Evolutionary conservation across 768 basidiomycete species (phyloP), one percentile per base, ranked within the genome.

Genomic region (Naganishia friedmannii): DNA sequence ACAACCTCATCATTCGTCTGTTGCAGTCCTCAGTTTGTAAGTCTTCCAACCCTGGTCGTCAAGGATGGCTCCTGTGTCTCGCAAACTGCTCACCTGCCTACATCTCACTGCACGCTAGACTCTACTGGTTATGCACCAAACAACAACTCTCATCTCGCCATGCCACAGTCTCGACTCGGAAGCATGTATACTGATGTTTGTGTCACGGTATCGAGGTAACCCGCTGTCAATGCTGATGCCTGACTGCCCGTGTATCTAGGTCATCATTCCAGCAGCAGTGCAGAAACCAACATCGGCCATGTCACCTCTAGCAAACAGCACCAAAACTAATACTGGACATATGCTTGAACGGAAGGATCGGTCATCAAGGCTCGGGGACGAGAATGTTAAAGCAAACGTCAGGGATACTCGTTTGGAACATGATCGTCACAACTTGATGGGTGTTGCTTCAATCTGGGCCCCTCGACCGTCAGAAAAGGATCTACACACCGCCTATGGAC

Each of bases 381-480:
- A 23, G 23, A 51, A 26, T 51, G 1, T 28, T 28, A 42, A 17
- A 12, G 60, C 46, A 21, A 63, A 63, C 17, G 34, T n/a, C 39
- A 63, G 46, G 17, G 39, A 29, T 3, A 26, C 26, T 37, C 60
- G 60, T 45, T 42, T 45, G 12, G 60, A 63, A 45, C 60, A 63
- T 34, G 60, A 63, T 37, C 60, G 60, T 2, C 60, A 63, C 60
- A 63, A 63, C 42, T 45, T 63, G 60, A 63, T 63, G 39, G 60
- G 60, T 46, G 60, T 63, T 45, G 60, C 60, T 8, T 63, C 60
- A 5, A 63, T 63, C 39, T 63, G 60, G 60, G 60, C 60, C 3
- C 60, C 60, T 46, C 60, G 42, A 28, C 60, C 39, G 10, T 63
- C 60, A 13, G 60, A 63, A 29, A 63, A 63, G 60, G 60, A 63